These are phyloP conservation scores for Ilyonectria robusta DNA, from an alignment of 2,329 filamentous ascomycete genomes.

Conservation along the genomic window DNA sequence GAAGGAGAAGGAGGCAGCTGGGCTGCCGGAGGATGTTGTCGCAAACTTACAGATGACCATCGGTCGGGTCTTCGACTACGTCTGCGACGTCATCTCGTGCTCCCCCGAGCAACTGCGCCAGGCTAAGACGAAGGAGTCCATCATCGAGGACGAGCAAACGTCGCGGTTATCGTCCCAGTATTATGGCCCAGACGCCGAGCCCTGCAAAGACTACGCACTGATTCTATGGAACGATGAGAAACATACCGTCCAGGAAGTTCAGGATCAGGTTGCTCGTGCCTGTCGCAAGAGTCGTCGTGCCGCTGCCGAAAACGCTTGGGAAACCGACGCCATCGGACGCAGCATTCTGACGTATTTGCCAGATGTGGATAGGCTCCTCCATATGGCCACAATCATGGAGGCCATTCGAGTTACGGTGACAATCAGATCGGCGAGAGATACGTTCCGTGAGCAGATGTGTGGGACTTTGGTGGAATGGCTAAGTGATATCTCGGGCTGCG, in stretches of 20 bases:
- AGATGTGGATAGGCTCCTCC: slow-evolving; percentile 80
- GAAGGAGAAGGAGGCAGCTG: slow-evolving; percentile 71
- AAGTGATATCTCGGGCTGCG: slow-evolving; percentile 90
- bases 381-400: slow-evolving; percentile 88
- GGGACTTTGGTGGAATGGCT: slow-evolving; percentile 98
- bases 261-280: slow-evolving; percentile 89
- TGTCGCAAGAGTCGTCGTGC: slow-evolving; percentile 81
- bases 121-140: slow-evolving; percentile 85
- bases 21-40: slow-evolving; percentile 81
- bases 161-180: slow-evolving; percentile 80
- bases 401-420: slow-evolving; percentile 97
- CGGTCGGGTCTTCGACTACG: slow-evolving; percentile 88
- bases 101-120: slow-evolving; percentile 94
- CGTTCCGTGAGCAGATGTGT: slow-evolving; percentile 98
- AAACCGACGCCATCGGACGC: slow-evolving; percentile 90
- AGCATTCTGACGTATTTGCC: slow-evolving; percentile 84
- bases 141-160: slow-evolving; percentile 83
- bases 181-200: slow-evolving; percentile 73
- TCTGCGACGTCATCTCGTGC: slow-evolving; percentile 98
- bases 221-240: slow-evolving; percentile 99
- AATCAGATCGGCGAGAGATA: slow-evolving; percentile 92
- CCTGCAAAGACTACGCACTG: slow-evolving; percentile 79
- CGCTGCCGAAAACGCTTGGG: slow-evolving; percentile 82
- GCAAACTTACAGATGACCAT: slow-evolving; percentile 89
- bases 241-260: slow-evolving; percentile 92